These are phyloP conservation scores for Ephemerocybe angulata DNA, from an alignment of 768 basidiomycete species.

Conservation along the genomic window DNA sequence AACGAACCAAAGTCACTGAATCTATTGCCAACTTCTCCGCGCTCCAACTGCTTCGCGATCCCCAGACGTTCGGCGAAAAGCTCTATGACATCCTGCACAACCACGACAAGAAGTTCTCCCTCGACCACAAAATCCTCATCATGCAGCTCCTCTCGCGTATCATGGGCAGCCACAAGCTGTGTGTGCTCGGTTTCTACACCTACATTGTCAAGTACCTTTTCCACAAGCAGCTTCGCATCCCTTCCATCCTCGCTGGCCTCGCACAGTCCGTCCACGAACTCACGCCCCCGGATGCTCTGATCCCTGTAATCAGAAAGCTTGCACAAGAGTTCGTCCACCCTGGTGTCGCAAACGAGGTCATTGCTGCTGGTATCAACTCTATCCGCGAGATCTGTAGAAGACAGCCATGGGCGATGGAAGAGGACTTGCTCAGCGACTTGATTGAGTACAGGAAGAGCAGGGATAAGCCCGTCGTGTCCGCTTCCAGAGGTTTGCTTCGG, in stretches of 20 bases:
- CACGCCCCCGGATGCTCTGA: slow-evolving; percentile 89
- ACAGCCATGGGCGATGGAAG: slow-evolving; percentile 97
- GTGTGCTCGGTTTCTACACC: slow-evolving; percentile 91
- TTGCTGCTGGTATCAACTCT: slow-evolving; percentile 94
- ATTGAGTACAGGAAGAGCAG: slow-evolving; percentile 94
- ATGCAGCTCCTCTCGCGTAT: slow-evolving; percentile 96
- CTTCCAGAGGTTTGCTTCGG: slow-evolving; percentile 80
- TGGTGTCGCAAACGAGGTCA: slow-evolving; percentile 92
- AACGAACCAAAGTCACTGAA: slow-evolving; percentile 32
- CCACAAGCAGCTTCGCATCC: slow-evolving; percentile 88
- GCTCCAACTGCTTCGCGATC: slow-evolving; percentile 88
- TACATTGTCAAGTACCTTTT: slow-evolving; percentile 94
- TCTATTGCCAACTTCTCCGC: slow-evolving; percentile 79
- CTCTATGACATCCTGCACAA: slow-evolving; percentile 79
- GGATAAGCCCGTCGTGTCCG: slow-evolving; percentile 91
- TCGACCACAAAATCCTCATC: slow-evolving; percentile 95
- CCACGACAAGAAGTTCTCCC: slow-evolving; percentile 91
- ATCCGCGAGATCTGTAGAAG: slow-evolving; percentile 92
- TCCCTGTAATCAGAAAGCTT: slow-evolving; percentile 85
- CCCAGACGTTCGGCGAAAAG: slow-evolving; percentile 93
- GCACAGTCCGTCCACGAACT: slow-evolving; percentile 94
- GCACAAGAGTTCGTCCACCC: slow-evolving; percentile 97
- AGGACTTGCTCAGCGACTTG: slow-evolving; percentile 86
- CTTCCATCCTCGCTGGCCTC: slow-evolving; percentile 88
- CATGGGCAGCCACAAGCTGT: slow-evolving; percentile 90